Evolutionary conservation across 257 asterid species (phyloP), one percentile per base, ranked within the genome.

Genomic region (Nyctanthes arbortristis): DNA sequence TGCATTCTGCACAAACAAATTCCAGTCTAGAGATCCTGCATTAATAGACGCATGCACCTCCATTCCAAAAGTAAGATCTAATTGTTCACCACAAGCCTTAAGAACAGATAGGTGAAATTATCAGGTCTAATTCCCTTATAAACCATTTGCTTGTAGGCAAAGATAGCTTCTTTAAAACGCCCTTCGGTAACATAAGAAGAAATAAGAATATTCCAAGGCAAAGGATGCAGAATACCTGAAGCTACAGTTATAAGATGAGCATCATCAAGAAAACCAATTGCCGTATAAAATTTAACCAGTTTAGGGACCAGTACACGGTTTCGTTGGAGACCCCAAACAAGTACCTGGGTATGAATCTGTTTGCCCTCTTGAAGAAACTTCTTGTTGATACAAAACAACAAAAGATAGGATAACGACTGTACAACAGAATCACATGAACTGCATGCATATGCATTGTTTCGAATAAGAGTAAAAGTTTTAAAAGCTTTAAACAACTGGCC

Each of bases 1-100:
- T 32, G 97, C 89, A 73, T 93, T 93, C 75, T 85, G 94, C 79
- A 90, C 95, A 80, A 87, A 90, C 79, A 93, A 71, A 85, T 85
- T 72, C 25, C 69, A 54, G 30, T 73, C 76, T 34, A 84, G 63
- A 34, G 80, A 61, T 82, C 82, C 78, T 59, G 75, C 81, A 45
- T 68, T 73, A 43, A 90, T 75, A 40, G 84, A 90, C 47, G 45
- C 78, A 61, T 90, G 98, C 66, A 93, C 84, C 75, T 63, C 83
- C 61, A 77, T 81, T 28, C 96, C 97, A 43, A 78, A 79, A 64
- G 70, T 77, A 63, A 93, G 76, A 84, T 84, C 71, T 37, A 77
- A 78, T 61, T 65, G 92, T 70, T 84, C 91, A n/a, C 95, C 95
- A 74, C 96, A 88, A 58, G 92, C 97, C 87, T 90, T 93, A 54